A percentile compares a stretch with the other conserved stretches of the same genome.
Conservation (phyloP, 2,329 filamentous ascomycete species). For the Apiospora hydei region DNA sequence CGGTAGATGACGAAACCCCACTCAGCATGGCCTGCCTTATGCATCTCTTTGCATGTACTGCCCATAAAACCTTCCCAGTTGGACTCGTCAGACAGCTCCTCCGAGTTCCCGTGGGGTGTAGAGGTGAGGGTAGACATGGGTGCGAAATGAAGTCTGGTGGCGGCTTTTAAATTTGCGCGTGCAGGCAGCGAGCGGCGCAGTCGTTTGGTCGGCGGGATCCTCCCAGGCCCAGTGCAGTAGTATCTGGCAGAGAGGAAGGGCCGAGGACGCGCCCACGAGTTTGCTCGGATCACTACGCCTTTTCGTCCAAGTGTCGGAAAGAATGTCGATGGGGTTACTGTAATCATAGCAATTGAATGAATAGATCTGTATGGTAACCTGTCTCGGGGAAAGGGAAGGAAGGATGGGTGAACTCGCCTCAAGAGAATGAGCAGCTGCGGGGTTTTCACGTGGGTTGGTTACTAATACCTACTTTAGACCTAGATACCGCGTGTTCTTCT, state of each 20-base stretch:
- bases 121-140: neutral
- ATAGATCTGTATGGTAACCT: neutral
- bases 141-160: neutral
- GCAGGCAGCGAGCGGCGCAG: neutral
- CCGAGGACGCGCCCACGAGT: constrained; percentile 2
- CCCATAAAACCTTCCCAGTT: constrained; percentile 7
- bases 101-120: neutral
- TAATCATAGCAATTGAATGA: neutral
- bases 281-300: neutral
- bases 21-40: neutral
- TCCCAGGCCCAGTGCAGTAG: constrained; percentile 5
- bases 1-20: constrained; percentile 13
- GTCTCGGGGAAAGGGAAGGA: neutral
- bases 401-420: neutral
- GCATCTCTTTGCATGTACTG: constrained; percentile 5
- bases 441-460: too few species aligned
- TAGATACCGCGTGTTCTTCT: neutral
- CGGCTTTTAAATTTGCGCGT: neutral
- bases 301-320: neutral
- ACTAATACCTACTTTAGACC: too few species aligned
- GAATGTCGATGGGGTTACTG: neutral
- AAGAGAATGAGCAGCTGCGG: neutral
- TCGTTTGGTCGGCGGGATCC: neutral
- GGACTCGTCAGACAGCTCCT: neutral
- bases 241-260: neutral